Base-by-base conservation (phyloP, 495 filamentous ascomycete species). In the Xylaria castorea region DNA sequence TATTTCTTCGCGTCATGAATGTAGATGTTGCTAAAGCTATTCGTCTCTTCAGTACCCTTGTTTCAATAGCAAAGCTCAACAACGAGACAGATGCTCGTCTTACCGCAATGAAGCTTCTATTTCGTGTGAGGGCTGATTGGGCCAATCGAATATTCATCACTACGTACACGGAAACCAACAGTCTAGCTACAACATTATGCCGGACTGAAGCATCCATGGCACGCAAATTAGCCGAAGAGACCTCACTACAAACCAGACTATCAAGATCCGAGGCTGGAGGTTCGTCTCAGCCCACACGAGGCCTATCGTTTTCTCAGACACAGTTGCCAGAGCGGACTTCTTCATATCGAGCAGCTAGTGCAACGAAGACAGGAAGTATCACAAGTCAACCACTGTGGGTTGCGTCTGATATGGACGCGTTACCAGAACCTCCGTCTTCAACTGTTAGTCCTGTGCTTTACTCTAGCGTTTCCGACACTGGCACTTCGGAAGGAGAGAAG, bases 111-210 rank as follows among this genome's bases (percentile, higher is more conserved):
- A 97, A 94, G 75, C 81, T 97, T 57, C 84, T 98, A 8, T 94
- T 96, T 77, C 89, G 95, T 27, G 82, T 98, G 25, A 88, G 95
- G 63, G 93, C 93, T 36, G 93, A 97, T 78, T 92, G 89, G 40
- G 88, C 90, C 20, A 87, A 93, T 60, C 87, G 89, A 44, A 86
- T 98, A 5, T 91, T 90, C 53, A 81, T 97, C 36, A 86, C 89
- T 2, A 80, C 87, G 9, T 85, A 86, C 9, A 87, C 88, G 0
- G 94, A 97, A 74, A 90, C 88, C 53, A 90, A 92, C 74, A 87
- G 87, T 60, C 81, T 97, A 14, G 92, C 95, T 50, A 88, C 88
- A 36, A 86, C 90, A 9, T 81, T 97, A 8, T 91, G 88, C 74
- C 89, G 94, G 42, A 94, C 90, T 4, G 80, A 89, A 70, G 76